Evolutionary conservation across 2,329 filamentous ascomycete genomes (phyloP).

Genomic region (Neofusicoccum laricinum): DNA sequence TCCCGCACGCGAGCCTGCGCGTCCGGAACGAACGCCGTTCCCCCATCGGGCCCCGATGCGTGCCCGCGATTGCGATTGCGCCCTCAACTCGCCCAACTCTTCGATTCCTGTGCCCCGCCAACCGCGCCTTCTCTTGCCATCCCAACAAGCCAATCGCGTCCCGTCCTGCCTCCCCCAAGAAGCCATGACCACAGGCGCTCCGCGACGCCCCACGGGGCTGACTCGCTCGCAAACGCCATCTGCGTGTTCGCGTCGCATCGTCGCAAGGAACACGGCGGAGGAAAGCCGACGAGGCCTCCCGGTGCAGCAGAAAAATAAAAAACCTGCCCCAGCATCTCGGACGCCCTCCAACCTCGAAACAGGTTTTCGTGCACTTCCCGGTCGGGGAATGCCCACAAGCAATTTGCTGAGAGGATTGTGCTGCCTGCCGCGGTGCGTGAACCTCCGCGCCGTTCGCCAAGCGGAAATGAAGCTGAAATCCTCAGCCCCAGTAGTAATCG

Average conservation of each 20-base stretch:
- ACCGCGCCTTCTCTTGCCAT: slow-evolving; percentile 34
- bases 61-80: slow-evolving; percentile 5
- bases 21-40: neutral
- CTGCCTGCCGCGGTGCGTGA: neutral
- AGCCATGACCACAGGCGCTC: neutral
- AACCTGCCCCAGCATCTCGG: too few species aligned
- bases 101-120: slow-evolving; percentile 23
- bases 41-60: neutral
- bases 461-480: neutral
- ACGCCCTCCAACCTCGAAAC: neutral
- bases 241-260: neutral
- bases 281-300: neutral
- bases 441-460: neutral
- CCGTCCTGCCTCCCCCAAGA: neutral
- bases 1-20: neutral
- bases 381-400: neutral
- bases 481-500: neutral
- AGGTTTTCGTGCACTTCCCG: slow-evolving; percentile 9
- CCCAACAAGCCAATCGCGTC: slow-evolving; percentile 20
- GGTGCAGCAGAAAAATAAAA: neutral
- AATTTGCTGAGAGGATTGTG: neutral
- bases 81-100: neutral
- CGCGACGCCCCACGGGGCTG: slow-evolving; percentile 2
- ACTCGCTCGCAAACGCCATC: neutral
- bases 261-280: neutral